phyloP scores from a whole-genome alignment of 73 alveolate species.

The Stentor roeselii region DNA sequence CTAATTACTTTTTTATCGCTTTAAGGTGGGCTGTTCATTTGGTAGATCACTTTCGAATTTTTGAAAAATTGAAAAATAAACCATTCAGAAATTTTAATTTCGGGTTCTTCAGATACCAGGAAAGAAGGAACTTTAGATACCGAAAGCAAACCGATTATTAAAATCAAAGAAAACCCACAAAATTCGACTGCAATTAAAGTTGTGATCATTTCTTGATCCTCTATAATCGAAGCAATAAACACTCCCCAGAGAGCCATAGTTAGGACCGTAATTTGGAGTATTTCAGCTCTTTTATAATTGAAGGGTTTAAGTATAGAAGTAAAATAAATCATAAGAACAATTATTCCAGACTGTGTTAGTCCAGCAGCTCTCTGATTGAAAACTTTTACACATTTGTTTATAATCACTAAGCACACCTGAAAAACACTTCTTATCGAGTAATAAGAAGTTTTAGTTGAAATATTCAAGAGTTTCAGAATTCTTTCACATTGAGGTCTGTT shows the following conservation, averaged over 20 bases:
- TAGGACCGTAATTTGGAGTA: neutral
- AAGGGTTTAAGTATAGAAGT: neutral
- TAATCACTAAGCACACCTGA: neutral
- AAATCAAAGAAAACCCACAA: neutral
- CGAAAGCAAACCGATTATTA: neutral
- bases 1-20: too few relatives aligned
- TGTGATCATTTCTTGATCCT: neutral
- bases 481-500: neutral
- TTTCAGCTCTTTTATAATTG: neutral
- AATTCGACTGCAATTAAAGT: neutral
- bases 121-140: too few relatives aligned
- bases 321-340: too few relatives aligned
- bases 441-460: neutral
- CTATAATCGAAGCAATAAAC: neutral
- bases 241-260: neutral
- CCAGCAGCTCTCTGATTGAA: neutral
- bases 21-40: too few relatives aligned
- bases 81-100: too few relatives aligned
- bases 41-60: too few relatives aligned
- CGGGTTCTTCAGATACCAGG: too few relatives aligned
- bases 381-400: neutral
- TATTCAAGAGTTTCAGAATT: neutral
- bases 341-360: neutral
- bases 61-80: too few relatives aligned
- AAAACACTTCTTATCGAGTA: neutral